Conservation (phyloP, 345 rosid species). For the Eucalyptus erythrocorys region DNA sequence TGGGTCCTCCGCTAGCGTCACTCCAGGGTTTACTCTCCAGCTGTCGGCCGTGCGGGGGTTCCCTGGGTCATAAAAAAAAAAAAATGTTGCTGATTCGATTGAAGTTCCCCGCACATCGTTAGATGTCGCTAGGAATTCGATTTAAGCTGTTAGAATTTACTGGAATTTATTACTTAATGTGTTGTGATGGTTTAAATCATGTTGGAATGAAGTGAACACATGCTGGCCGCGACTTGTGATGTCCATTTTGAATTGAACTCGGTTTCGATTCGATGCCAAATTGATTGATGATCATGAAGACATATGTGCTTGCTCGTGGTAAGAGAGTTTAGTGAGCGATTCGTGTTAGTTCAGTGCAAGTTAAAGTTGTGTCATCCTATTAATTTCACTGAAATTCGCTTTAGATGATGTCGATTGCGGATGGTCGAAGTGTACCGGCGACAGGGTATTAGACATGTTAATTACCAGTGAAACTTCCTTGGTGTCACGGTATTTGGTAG, state of each 20-base stretch:
- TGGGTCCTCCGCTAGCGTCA: too few species aligned
- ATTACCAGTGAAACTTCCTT: not conserved
- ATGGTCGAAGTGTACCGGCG: accelerated
- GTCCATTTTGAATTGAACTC: not conserved
- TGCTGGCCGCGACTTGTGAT: not conserved
- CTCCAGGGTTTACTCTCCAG: too few species aligned
- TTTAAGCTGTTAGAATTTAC: too few species aligned
- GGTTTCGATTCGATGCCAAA: not conserved
- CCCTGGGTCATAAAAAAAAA: too few species aligned
- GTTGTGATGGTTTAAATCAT: not conserved
- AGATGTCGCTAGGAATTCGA: not conserved
- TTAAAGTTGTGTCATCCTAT: not conserved
- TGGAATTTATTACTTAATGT: too few species aligned
- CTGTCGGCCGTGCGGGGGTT: too few species aligned
- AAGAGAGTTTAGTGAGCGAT: not conserved
- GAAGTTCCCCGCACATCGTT: not conserved
- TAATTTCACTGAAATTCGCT: not conserved
- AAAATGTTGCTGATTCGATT: not conserved
- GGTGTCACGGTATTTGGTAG: not conserved
- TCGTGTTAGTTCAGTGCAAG: not conserved
- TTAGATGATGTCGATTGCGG: not conserved
- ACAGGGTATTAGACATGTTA: not conserved
- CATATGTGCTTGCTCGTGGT: not conserved
- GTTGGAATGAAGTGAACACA: not conserved
- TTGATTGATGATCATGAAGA: not conserved